Evolutionary conservation across 371 early-diverging fungal species (phyloP), one percentile per base, ranked within the genome.

Genomic region (Smittium culicis): DNA sequence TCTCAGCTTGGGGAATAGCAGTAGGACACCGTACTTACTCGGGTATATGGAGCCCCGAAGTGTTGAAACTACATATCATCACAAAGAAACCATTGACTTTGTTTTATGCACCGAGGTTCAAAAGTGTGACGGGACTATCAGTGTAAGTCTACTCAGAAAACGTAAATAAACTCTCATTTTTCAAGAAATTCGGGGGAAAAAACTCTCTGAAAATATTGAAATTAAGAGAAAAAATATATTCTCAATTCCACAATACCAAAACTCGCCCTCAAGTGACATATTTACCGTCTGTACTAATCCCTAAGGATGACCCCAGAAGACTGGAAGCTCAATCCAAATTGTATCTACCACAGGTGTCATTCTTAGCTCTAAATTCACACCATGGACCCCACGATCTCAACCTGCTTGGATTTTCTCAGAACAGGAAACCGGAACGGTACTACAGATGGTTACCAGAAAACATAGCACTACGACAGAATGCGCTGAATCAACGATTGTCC

Each of bases 91-190:
- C 20, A 45, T 45, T 45, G 45, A 11, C 45, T 20, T 45, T 45
- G 20, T 45, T 45, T 11, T 45, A 45, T 20, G 45, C 5, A 11
- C 45, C 20, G 45, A 45, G 20, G 20, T 20, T 5, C 20, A 45
- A 45, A 45, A 45, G 20, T 45, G 45, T 45, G 45, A 20, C 20
- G 20, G 45, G 45, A 45, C 5, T 5, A 11, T 45, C 45, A 20
- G 45, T 45, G 27, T 59, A 11, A 29, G n/a, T 59, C 29, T 59
- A 59, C 60, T 27, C 60, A 32, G 60, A 59, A 27, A 59, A 59
- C 60, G n/a, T n/a, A 32, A 59, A 27, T 11, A 59, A 27, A 27
- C 5, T 59, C 5, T 27, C n/a, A 11, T 59, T 29, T 31, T 5
- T n/a, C 11, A 27, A 32, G 60, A 59, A 59, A n/a, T 31, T 29